Percentiles rank a stretch among this genome's conserved stretches.
Evolutionary conservation across 2,329 filamentous ascomycete species (phyloP).

Genomic region (Mycogone perniciosa): DNA sequence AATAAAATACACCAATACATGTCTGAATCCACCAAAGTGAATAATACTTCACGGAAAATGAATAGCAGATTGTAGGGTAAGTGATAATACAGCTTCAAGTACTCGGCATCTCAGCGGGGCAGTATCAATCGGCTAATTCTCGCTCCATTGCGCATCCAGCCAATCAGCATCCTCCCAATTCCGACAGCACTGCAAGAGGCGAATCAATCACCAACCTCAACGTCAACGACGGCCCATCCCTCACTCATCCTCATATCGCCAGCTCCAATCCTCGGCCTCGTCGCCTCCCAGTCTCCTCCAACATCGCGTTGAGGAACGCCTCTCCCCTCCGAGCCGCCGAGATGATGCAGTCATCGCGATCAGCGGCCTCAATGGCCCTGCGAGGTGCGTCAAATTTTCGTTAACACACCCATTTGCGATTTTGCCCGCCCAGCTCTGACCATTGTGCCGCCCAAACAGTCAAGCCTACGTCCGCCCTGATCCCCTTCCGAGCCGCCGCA

Average conservation of each 20-base stretch:
- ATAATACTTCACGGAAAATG: too few species aligned
- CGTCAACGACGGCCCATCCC: constrained; percentile 19
- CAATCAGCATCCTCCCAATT: constrained; percentile 28
- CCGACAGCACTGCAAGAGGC: constrained; percentile 22
- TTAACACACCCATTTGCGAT: constrained; percentile 5
- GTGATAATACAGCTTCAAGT: too few species aligned
- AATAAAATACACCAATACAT: too few species aligned
- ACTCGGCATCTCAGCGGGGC: neutral
- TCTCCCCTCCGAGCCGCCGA: constrained; percentile 14
- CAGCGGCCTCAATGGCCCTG: constrained; percentile 46
- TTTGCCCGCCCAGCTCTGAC: neutral
- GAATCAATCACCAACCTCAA: constrained; percentile 23
- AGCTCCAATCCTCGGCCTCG: constrained; percentile 14
- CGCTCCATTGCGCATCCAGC: constrained; percentile 17
- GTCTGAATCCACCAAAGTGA: too few species aligned
- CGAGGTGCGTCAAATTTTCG: constrained; percentile 37
- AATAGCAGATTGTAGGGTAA: too few species aligned
- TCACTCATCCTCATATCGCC: constrained; percentile 16
- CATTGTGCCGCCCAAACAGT: constrained; percentile 37
- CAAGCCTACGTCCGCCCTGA: constrained; percentile 57
- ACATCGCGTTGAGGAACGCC: neutral
- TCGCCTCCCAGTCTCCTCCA: neutral
- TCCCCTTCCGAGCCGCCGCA: constrained; percentile 57
- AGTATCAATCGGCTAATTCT: constrained; percentile 23
- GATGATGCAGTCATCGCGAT: constrained; percentile 46